These are phyloP conservation scores for Verticillium isaacii DNA, from an alignment of 2,329 filamentous ascomycete species.

Conservation along the genomic window DNA sequence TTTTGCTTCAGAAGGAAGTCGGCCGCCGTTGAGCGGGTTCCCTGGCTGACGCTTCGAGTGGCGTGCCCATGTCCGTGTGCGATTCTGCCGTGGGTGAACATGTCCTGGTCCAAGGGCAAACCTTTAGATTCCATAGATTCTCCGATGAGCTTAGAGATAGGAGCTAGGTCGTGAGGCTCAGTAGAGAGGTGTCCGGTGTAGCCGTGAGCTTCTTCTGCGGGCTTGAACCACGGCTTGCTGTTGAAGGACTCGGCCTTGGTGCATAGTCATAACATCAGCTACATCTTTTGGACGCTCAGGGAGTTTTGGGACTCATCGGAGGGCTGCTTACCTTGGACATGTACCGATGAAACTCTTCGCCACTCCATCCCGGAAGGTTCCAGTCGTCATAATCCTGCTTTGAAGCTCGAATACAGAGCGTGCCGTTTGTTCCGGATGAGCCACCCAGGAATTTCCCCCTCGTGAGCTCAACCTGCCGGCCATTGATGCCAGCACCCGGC, in stretches of 20 bases:
- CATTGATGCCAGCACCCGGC: slow-evolving; percentile 30
- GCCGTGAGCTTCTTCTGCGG: slow-evolving; percentile 39
- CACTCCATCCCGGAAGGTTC: slow-evolving; percentile 49
- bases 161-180: slow-evolving; percentile 53
- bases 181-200: slow-evolving; percentile 46
- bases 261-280: not conserved
- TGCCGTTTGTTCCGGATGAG: slow-evolving; percentile 44
- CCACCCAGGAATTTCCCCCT: slow-evolving; percentile 45
- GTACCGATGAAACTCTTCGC: slow-evolving; percentile 50
- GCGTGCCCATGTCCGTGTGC: slow-evolving; percentile 52
- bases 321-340: slow-evolving; percentile 43
- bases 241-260: slow-evolving; percentile 51
- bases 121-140: slow-evolving; percentile 51
- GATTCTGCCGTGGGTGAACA: slow-evolving; percentile 48
- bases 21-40: slow-evolving; percentile 46
- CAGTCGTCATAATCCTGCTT: slow-evolving; percentile 51
- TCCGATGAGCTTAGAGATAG: slow-evolving; percentile 50
- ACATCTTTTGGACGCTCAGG: no score
- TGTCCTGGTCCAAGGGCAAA: slow-evolving; percentile 50
- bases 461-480: slow-evolving; percentile 40
- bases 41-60: slow-evolving; percentile 46
- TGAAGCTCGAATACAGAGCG: slow-evolving; percentile 41
- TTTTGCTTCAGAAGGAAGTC: slow-evolving; percentile 42
- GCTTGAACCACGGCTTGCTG: slow-evolving; percentile 51
- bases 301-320: not conserved